Evolutionary conservation across 169 alveolate genomes (phyloP).

Genomic region (Amoebophrya sp.): DNA sequence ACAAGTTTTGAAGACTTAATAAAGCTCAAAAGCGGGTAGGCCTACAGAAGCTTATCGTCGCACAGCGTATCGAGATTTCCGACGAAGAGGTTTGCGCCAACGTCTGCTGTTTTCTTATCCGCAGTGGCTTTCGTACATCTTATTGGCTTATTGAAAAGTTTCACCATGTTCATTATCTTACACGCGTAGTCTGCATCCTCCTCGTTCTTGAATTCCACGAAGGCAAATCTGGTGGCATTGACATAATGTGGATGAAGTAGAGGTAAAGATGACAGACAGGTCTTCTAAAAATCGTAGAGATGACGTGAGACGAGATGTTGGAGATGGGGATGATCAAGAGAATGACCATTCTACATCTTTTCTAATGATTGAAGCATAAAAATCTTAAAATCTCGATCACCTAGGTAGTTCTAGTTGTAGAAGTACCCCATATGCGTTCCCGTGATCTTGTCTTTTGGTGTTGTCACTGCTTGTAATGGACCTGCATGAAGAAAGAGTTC

Average conservation of each 20-base stretch:
- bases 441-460: conserved; percentile 91
- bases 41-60: conserved; percentile 85
- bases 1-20: too few relatives aligned
- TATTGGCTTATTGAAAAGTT: conserved; percentile 89
- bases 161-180: conserved; percentile 89
- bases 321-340: too few relatives aligned
- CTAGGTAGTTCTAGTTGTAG: neutral
- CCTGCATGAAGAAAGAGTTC: conserved; percentile 96
- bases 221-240: conserved; percentile 81
- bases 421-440: conserved; percentile 37
- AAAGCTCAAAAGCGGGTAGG: neutral
- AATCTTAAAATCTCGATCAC: neutral
- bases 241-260: neutral
- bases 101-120: conserved; percentile 90
- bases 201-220: conserved; percentile 91
- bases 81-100: conserved; percentile 94
- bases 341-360: neutral
- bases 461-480: conserved; percentile 89
- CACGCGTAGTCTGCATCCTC: conserved; percentile 96
- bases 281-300: too few relatives aligned
- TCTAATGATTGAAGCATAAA: neutral
- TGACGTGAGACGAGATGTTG: too few relatives aligned
- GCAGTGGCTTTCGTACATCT: conserved; percentile 92
- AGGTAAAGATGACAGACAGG: too few relatives aligned
- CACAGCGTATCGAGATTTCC: conserved; percentile 94